These are phyloP conservation scores for Lachnellula cervina DNA, from an alignment of 2,329 filamentous ascomycete species.

Conservation along the genomic window DNA sequence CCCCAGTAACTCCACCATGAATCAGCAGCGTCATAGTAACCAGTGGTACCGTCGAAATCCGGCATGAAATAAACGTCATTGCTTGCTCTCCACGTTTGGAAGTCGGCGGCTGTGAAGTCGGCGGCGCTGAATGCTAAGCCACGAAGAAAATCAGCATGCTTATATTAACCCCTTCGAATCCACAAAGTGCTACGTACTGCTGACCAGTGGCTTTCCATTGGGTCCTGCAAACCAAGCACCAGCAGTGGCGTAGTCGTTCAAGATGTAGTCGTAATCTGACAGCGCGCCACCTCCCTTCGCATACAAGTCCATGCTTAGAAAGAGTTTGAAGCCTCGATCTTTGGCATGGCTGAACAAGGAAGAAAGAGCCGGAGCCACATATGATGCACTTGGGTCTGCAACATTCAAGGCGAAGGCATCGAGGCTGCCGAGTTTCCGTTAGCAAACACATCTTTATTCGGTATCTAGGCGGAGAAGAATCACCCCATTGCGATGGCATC, in stretches of 20 bases:
- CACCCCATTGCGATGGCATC: too few species aligned
- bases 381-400: constrained; percentile 26
- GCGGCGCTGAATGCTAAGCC: too few species aligned
- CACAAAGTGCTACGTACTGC: too few species aligned
- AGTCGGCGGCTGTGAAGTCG: too few species aligned
- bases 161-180: too few species aligned
- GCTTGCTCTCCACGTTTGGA: too few species aligned
- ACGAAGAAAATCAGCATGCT: too few species aligned
- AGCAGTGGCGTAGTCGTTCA: too few species aligned
- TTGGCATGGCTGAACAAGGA: constrained; percentile 32
- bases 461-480: too few species aligned
- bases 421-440: constrained; percentile 23
- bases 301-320: constrained; percentile 35
- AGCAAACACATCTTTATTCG: not conserved
- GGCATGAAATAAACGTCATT: constrained; percentile 32
- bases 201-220: constrained; percentile 29
- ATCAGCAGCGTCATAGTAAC: constrained; percentile 31
- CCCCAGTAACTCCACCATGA: constrained; percentile 31
- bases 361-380: constrained; percentile 23
- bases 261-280: too few species aligned
- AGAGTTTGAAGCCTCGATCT: constrained; percentile 32
- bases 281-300: constrained; percentile 5
- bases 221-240: constrained; percentile 28
- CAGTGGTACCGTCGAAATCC: constrained; percentile 28
- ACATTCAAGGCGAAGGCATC: constrained; percentile 35